Conservation (phyloP, 2,329 filamentous ascomycete species). For the Cercospora sp. region DNA sequence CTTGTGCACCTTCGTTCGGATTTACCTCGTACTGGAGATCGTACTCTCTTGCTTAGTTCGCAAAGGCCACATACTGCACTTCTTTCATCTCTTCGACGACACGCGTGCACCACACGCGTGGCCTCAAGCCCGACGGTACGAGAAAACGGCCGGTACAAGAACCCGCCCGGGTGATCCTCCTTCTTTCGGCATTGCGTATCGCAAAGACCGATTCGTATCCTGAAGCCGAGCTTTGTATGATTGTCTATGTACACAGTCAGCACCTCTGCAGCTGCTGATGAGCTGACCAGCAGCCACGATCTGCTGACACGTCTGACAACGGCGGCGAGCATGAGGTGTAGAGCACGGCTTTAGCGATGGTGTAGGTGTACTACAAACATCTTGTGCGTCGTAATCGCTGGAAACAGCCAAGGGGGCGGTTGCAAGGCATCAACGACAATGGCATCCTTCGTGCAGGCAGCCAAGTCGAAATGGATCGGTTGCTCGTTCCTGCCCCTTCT, state of each 20-base stretch:
- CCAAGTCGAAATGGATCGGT: too few relatives aligned
- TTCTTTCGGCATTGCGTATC: background rate
- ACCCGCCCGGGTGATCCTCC: background rate
- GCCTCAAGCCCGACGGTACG: background rate
- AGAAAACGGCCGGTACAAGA: background rate
- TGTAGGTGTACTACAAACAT: conserved; percentile 8
- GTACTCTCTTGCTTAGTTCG: background rate
- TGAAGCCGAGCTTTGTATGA: background rate
- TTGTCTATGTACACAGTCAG: background rate
- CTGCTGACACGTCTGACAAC: conserved; percentile 4
- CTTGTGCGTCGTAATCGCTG: background rate
- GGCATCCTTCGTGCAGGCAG: too few relatives aligned
- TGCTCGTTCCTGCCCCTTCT: too few relatives aligned
- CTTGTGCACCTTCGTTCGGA: too few relatives aligned
- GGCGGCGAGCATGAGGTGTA: background rate
- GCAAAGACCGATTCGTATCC: background rate
- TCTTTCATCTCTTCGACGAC: background rate
- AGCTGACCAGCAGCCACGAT: background rate
- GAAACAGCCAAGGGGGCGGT: conserved; percentile 1
- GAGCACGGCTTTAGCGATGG: conserved; percentile 5
- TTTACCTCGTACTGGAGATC: too few relatives aligned
- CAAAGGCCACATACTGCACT: background rate
- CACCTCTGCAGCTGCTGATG: background rate
- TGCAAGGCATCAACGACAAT: too few relatives aligned
- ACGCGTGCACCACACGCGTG: background rate